Percentiles rank a stretch among this genome's conserved stretches.
These are phyloP conservation scores for Parastagonospora avenae DNA, from an alignment of 2,329 filamentous ascomycete species.

Conservation along the genomic window DNA sequence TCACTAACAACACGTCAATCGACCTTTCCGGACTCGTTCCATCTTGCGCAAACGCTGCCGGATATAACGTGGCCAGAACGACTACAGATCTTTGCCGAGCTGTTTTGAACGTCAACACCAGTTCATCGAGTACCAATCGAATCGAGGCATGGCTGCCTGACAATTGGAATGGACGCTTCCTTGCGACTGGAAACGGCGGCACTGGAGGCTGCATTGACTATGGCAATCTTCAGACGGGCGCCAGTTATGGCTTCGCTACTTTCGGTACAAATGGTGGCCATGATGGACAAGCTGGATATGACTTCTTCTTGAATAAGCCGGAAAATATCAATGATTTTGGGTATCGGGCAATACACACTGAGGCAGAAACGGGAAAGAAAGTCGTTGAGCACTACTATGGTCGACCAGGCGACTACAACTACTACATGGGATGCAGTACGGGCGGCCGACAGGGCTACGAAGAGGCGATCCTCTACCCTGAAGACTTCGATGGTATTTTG, in stretches of 20 bases:
- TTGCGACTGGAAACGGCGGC: constrained; percentile 46
- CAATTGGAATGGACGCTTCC: constrained; percentile 44
- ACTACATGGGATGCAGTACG: constrained; percentile 36
- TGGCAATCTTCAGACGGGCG: constrained; percentile 41
- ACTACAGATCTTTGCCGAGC: constrained; percentile 15
- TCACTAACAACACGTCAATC: constrained; percentile 4
- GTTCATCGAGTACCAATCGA: constrained; percentile 31
- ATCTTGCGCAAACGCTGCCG: constrained; percentile 5
- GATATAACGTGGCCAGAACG: constrained; percentile 5
- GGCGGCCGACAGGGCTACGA: constrained; percentile 36
- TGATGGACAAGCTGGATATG: constrained; percentile 47
- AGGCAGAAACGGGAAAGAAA: constrained; percentile 41
- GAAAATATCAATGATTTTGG: constrained; percentile 56
- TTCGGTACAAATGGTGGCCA: constrained; percentile 49
- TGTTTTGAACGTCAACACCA: constrained; percentile 6
- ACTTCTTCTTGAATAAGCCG: constrained; percentile 52
- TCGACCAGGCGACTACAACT: constrained; percentile 43
- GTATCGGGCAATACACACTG: constrained; percentile 42
- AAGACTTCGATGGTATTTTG: constrained; percentile 38
- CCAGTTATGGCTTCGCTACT: constrained; percentile 43
- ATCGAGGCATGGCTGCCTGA: constrained; percentile 47
- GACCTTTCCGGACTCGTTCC: constrained; percentile 9
- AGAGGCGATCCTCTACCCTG: constrained; percentile 25
- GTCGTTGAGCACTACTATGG: constrained; percentile 47
- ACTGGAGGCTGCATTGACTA: constrained; percentile 43